Evolutionary conservation across 306 rosid species (phyloP), one percentile per base, ranked within the genome.

Genomic region (Dalbergia oliveri): DNA sequence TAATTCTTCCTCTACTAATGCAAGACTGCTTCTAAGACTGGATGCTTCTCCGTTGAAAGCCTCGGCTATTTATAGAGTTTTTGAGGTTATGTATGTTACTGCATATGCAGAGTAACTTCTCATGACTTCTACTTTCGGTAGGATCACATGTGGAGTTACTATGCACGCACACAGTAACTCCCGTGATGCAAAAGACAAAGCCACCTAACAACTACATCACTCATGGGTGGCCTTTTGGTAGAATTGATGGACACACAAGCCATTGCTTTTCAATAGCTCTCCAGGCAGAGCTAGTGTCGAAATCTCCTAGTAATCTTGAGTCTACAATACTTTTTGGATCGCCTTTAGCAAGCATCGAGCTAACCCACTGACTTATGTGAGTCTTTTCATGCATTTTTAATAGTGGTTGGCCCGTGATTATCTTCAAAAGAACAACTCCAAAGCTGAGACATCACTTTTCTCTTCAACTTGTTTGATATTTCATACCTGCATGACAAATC

Each of bases 391-490:
- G 66, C 0, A 9, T 9, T 73, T 51, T 83, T 5, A 12, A 0
- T 34, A 86, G 72, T 9, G 75, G 82, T 26, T 69, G 54, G 12
- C 92, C 57, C 26, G 92, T 90, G 75, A 87, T 81, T n/a, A 88
- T 84, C 62, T 90, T 86, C 45, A 88, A 82, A 15, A 87, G 60
- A 15, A 88, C 89, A 12, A 90, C 88, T 57, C 93, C 91, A 41
- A 87, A 90, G 80, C 92, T 88, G 69, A 87, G 5, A 87, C 89
- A 69, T 90, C 92, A 43, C 91, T 90, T 78, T 89, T 87, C 83
- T 86, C 89, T 6, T 86, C 44, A 93, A 75, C 69, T 77, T 78
- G 71, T 70, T 85, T 33, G 90, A 59, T 69, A n/a, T 4, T 33
- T 13, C 6, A 65, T 82, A 90, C 83, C 91, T 92, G 60, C 75